Conservation (phyloP, 2,329 filamentous ascomycete species). For the Trichoderma semiorbis region DNA sequence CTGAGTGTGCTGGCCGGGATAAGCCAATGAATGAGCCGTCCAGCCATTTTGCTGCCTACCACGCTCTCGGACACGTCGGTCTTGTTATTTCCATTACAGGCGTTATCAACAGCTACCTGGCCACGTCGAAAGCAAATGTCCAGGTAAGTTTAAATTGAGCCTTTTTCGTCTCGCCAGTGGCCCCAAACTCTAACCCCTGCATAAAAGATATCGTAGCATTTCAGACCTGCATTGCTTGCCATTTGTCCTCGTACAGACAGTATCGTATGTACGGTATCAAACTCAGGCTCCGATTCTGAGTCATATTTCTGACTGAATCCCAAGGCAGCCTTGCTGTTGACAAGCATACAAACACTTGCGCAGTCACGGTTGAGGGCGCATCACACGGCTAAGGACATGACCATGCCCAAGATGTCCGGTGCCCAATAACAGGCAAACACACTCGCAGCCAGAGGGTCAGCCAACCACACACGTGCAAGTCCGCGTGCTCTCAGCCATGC, state of each 20-base stretch:
- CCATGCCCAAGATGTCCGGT: not conserved
- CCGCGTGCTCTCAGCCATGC: slow-evolving; percentile 13
- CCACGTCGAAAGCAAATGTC: not conserved
- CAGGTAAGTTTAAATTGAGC: not conserved
- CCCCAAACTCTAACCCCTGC: not conserved
- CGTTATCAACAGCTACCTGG: not conserved
- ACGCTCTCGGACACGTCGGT: not conserved
- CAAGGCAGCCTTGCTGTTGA: not conserved
- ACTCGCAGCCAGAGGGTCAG: slow-evolving; percentile 5
- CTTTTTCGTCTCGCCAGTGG: not conserved
- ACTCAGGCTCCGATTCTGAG: not conserved
- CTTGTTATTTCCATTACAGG: not conserved
- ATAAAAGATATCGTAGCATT: not conserved
- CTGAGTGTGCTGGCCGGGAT: not conserved
- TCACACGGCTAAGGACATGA: not conserved
- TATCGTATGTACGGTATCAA: not conserved
- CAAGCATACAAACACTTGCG: too few species aligned
- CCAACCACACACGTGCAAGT: slow-evolving; percentile 2
- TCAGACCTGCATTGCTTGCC: not conserved
- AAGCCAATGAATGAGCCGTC: not conserved
- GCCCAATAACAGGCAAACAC: slow-evolving; percentile 7
- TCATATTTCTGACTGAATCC: not conserved
- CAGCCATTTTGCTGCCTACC: not conserved
- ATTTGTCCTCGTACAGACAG: not conserved
- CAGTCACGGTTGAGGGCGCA: not conserved